Evolutionary conservation across 2,329 filamentous ascomycete species (phyloP).

Genomic region (Colletotrichum tropicale): DNA sequence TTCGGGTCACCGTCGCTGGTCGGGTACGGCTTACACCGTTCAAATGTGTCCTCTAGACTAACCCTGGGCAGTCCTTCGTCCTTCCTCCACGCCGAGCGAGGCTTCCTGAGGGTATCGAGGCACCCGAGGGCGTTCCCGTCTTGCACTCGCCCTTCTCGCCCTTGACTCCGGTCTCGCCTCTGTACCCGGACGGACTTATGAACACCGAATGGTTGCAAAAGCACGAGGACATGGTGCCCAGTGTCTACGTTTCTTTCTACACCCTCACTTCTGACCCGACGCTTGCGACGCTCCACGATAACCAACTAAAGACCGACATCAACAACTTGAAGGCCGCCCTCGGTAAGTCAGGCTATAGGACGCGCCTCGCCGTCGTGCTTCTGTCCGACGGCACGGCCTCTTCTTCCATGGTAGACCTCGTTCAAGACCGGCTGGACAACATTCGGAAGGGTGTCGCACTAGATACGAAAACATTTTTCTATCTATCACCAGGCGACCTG

Average conservation of each 20-base stretch:
- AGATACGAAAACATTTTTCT: slow-evolving; percentile 85
- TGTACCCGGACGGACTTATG: slow-evolving; percentile 91
- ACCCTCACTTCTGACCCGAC: slow-evolving; percentile 73
- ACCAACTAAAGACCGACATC: slow-evolving; percentile 86
- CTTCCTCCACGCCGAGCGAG: slow-evolving; percentile 63
- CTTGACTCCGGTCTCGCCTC: slow-evolving; percentile 78
- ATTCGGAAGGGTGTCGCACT: slow-evolving; percentile 81
- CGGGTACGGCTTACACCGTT: slow-evolving; percentile 65
- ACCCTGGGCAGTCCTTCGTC: slow-evolving; percentile 51
- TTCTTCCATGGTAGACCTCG: slow-evolving; percentile 60
- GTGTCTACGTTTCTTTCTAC: slow-evolving; percentile 82
- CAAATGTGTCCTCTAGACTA: slow-evolving; percentile 27
- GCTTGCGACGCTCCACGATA: slow-evolving; percentile 81
- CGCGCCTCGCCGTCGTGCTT: slow-evolving; percentile 77
- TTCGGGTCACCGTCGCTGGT: slow-evolving; percentile 75
- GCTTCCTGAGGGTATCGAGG: slow-evolving; percentile 55
- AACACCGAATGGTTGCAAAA: slow-evolving; percentile 85
- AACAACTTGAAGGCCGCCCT: slow-evolving; percentile 75
- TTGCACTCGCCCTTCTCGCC: slow-evolving; percentile 93
- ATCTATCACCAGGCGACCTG: slow-evolving; percentile 77
- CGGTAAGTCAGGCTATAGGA: slow-evolving; percentile 74
- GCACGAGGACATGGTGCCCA: slow-evolving; percentile 84
- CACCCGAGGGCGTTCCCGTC: slow-evolving; percentile 52
- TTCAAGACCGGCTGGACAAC: slow-evolving; percentile 73
- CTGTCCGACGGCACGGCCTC: slow-evolving; percentile 66